Percentiles rank a stretch among this genome's conserved stretches.
These are phyloP conservation scores for Aspergillus biplanus DNA, from an alignment of 495 filamentous ascomycete species.

Conservation along the genomic window DNA sequence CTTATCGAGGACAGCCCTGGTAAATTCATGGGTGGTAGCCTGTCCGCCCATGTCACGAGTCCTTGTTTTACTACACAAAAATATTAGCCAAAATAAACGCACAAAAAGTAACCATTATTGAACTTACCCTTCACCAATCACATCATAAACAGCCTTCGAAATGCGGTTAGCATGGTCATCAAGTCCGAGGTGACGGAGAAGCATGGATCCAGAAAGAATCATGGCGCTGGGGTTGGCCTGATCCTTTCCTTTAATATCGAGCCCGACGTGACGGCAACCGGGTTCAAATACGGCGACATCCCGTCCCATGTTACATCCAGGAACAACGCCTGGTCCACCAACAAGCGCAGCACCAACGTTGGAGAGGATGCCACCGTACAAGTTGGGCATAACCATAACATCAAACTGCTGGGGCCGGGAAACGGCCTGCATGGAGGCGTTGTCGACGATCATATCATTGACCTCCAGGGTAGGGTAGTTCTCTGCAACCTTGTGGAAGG, in stretches of 20 bases:
- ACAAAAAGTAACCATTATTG: slow-evolving; percentile 32
- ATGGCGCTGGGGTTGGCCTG: slow-evolving; percentile 98
- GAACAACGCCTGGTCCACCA: slow-evolving; percentile 94
- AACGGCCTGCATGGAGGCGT: slow-evolving; percentile 98
- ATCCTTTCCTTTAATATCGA: slow-evolving; percentile 99
- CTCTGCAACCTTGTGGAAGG: slow-evolving; percentile 88
- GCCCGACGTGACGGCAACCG: slow-evolving; percentile 96
- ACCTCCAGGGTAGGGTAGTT: slow-evolving; percentile 92
- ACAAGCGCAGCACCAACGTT: slow-evolving; percentile 99
- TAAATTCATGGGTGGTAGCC: slow-evolving; percentile 91
- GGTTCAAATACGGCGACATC: slow-evolving; percentile 99
- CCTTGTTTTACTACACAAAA: slow-evolving; percentile 64
- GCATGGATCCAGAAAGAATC: slow-evolving; percentile 92
- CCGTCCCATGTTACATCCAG: slow-evolving; percentile 98
- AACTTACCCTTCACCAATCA: slow-evolving; percentile 90
- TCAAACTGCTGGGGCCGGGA: slow-evolving; percentile 96
- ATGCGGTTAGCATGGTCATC: slow-evolving; percentile 98
- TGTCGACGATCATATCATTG: slow-evolving; percentile 99
- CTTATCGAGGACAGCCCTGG: slow-evolving; percentile 85
- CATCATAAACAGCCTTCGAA: slow-evolving; percentile 94
- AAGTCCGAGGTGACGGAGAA: slow-evolving; percentile 91
- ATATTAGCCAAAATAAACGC: slow-evolving; percentile 32
- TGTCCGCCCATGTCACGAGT: slow-evolving; percentile 96
- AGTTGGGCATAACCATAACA: slow-evolving; percentile 99
- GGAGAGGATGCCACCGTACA: slow-evolving; percentile 98